phyloP scores from a whole-genome alignment of 2,329 filamentous ascomycete species.

The Sarocladiaceae sp. region DNA sequence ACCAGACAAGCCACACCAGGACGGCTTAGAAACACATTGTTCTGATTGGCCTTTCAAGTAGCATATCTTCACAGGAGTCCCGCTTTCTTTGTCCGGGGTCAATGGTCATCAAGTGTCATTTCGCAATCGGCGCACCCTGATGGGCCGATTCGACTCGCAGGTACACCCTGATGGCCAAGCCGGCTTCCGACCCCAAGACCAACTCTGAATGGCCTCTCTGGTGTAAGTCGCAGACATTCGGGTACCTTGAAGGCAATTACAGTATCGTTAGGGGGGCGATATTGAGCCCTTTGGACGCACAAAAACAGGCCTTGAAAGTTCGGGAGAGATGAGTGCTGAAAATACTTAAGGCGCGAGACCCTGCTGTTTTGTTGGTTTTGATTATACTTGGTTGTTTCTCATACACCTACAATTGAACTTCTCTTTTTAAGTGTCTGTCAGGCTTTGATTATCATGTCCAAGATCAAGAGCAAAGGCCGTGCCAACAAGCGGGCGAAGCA shows the following conservation, averaged over 20 bases:
- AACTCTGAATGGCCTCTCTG: not conserved
- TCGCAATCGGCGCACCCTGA: constrained; percentile 8
- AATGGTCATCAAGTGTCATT: too few species aligned
- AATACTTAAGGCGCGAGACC: not conserved
- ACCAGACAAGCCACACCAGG: too few species aligned
- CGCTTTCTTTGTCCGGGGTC: too few species aligned
- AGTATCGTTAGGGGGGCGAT: too few species aligned
- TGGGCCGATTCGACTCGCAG: not conserved
- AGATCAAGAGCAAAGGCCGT: not conserved
- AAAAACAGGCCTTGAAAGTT: not conserved
- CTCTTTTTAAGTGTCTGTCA: too few species aligned
- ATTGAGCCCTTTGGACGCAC: not conserved
- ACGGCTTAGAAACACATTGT: too few species aligned
- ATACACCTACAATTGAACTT: too few species aligned
- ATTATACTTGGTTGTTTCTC: too few species aligned
- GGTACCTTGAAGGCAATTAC: constrained; percentile 5
- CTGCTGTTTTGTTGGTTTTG: too few species aligned
- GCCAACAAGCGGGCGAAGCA: not conserved
- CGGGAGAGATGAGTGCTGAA: not conserved
- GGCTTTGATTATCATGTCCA: constrained; percentile 1
- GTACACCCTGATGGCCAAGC: constrained; percentile 6
- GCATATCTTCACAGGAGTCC: too few species aligned
- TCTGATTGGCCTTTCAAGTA: too few species aligned
- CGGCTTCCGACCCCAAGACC: not conserved
- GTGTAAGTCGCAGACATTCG: not conserved